phyloP scores from a whole-genome alignment of 345 rosid species.

The Acer campestre region DNA sequence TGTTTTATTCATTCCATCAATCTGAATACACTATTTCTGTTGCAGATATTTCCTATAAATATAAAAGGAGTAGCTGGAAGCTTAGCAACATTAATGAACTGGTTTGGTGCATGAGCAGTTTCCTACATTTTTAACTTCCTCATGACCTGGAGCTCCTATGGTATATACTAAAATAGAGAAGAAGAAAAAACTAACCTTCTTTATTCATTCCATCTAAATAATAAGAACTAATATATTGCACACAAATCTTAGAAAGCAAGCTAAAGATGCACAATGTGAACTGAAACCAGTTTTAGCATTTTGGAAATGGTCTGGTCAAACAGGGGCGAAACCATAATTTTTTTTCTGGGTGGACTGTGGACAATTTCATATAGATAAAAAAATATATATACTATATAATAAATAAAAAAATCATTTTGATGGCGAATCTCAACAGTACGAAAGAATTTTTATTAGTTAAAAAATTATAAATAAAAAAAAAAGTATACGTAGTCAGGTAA shows the following conservation, averaged over 20 bases:
- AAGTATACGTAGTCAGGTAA: too few relatives aligned
- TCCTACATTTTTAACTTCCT: constrained; percentile 94
- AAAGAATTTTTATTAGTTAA: too few relatives aligned
- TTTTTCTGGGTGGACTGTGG: too few relatives aligned
- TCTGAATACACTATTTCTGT: background rate
- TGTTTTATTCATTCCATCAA: background rate
- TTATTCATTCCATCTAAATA: background rate
- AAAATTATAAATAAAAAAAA: too few relatives aligned
- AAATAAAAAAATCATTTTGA: too few relatives aligned
- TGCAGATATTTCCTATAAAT: constrained; percentile 90
- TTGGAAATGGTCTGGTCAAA: background rate
- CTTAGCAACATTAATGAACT: constrained; percentile 83
- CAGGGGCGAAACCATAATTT: too few relatives aligned
- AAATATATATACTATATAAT: too few relatives aligned
- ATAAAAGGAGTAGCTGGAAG: constrained; percentile 94
- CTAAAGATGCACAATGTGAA: too few relatives aligned
- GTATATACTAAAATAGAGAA: constrained; percentile 43
- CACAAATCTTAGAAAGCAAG: too few relatives aligned
- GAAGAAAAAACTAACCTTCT: too few relatives aligned
- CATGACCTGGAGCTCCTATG: constrained; percentile 90
- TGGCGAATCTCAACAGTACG: too few relatives aligned
- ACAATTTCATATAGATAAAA: too few relatives aligned
- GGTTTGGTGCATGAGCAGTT: constrained; percentile 94
- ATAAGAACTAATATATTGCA: background rate
- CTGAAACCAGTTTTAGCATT: background rate